These are phyloP conservation scores for Entoloma clypeatum DNA, from an alignment of 1,284 basidiomycete species.

Conservation along the genomic window DNA sequence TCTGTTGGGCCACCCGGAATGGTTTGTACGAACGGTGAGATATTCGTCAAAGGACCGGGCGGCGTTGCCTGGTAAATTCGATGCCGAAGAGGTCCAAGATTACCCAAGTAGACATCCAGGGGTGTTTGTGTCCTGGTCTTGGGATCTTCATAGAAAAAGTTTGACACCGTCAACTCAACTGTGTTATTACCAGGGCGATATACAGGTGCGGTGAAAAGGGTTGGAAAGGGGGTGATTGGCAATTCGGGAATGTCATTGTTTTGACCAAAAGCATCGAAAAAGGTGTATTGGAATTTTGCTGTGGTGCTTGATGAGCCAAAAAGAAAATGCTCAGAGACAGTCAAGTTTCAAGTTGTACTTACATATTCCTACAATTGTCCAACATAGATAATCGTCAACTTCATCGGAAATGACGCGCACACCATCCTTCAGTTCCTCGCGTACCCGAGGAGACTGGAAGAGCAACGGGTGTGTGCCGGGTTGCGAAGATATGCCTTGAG, in stretches of 20 bases:
- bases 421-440: slow-evolving; percentile 73
- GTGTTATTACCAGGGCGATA: slow-evolving; percentile 72
- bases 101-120: slow-evolving; percentile 86
- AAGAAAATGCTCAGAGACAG: slow-evolving; percentile 18
- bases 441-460: slow-evolving; percentile 70
- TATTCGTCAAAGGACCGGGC: slow-evolving; percentile 59
- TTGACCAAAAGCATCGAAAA: slow-evolving; percentile 84
- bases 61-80: slow-evolving; percentile 68
- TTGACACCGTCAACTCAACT: slow-evolving; percentile 78
- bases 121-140: slow-evolving; percentile 62
- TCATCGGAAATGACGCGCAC: slow-evolving; percentile 70
- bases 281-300: slow-evolving; percentile 94
- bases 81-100: slow-evolving; percentile 76
- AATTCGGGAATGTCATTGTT: slow-evolving; percentile 70
- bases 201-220: slow-evolving; percentile 74
- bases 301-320: slow-evolving; percentile 14
- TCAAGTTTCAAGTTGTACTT: slow-evolving; percentile 35
- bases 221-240: slow-evolving; percentile 87
- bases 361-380: slow-evolving; percentile 96
- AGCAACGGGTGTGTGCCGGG: slow-evolving; percentile 76
- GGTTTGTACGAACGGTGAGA: slow-evolving; percentile 50
- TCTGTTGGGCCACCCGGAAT: slow-evolving; percentile 27
- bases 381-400: slow-evolving; percentile 92
- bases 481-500: slow-evolving; percentile 67
- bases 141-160: slow-evolving; percentile 76